These are phyloP conservation scores for Phaeosphaeriaceae sp. DNA, from an alignment of 2,329 filamentous ascomycete genomes.

Conservation along the genomic window DNA sequence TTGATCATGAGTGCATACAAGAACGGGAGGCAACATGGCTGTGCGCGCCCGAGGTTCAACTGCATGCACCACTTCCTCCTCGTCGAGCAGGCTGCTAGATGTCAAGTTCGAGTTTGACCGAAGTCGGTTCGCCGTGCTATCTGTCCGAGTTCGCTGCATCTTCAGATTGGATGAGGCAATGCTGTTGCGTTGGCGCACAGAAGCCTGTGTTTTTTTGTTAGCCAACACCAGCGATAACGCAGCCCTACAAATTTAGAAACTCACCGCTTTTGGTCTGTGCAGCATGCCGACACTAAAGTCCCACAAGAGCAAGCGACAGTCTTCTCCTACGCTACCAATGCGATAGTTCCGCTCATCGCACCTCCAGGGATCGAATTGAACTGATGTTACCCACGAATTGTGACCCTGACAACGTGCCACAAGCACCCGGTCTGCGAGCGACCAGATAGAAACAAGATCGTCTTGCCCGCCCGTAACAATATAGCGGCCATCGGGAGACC, in stretches of 20 bases:
- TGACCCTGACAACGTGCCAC: constrained; percentile 94
- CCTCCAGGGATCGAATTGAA: constrained; percentile 95
- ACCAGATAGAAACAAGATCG: constrained; percentile 96
- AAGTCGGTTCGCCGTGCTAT: constrained; percentile 66
- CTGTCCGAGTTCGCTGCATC: constrained; percentile 60
- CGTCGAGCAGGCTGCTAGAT: constrained; percentile 59
- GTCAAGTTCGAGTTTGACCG: constrained; percentile 75
- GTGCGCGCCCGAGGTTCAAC: constrained; percentile 86
- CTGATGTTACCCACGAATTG: constrained; percentile 91
- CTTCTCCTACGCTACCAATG: constrained; percentile 94
- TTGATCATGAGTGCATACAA: constrained; percentile 63
- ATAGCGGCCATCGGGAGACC: constrained; percentile 97
- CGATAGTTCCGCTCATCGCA: constrained; percentile 95
- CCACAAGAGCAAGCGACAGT: constrained; percentile 89
- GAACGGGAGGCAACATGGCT: constrained; percentile 86
- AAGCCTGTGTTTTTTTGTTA: constrained; percentile 49
- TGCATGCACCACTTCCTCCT: constrained; percentile 72
- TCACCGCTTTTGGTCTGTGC: constrained; percentile 82
- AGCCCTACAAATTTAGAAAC: constrained; percentile 44
- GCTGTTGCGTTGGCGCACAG: constrained; percentile 63
- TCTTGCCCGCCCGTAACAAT: constrained; percentile 95
- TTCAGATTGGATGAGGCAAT: constrained; percentile 57
- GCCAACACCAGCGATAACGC: not conserved
- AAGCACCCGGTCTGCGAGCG: constrained; percentile 78
- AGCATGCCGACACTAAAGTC: constrained; percentile 98